Conservation (phyloP, 2,329 filamentous ascomycete species). For the Onygena corvina region DNA sequence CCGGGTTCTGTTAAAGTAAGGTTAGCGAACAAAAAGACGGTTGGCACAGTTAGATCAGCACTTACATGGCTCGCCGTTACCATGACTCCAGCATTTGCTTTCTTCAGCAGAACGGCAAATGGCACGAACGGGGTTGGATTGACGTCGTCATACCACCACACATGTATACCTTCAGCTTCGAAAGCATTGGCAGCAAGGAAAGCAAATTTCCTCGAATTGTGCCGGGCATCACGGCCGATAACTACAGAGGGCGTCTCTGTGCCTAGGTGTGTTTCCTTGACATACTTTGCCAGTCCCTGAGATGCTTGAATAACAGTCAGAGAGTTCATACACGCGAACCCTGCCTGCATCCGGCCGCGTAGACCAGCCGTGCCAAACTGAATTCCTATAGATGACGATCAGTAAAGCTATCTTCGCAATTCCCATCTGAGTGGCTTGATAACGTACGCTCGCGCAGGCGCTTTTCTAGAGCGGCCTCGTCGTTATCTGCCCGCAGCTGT, state of each 20-base stretch:
- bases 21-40: background rate
- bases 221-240: slow-evolving; percentile 51
- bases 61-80: slow-evolving; percentile 50
- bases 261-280: slow-evolving; percentile 37
- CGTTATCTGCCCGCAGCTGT: slow-evolving; percentile 36
- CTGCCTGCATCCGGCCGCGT: slow-evolving; percentile 53
- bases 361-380: slow-evolving; percentile 53
- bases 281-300: slow-evolving; percentile 51
- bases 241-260: slow-evolving; percentile 41
- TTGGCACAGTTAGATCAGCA: background rate
- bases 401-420: background rate
- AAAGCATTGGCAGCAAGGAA: slow-evolving; percentile 49
- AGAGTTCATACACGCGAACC: slow-evolving; percentile 50
- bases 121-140: slow-evolving; percentile 52
- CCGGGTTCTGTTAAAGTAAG: slow-evolving; percentile 39
- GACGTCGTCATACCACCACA: slow-evolving; percentile 46
- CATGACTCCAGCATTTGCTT: slow-evolving; percentile 51
- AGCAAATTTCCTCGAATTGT: slow-evolving; percentile 52
- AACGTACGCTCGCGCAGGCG: slow-evolving; percentile 40
- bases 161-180: slow-evolving; percentile 45
- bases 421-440: slow-evolving; percentile 1
- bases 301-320: slow-evolving; percentile 52
- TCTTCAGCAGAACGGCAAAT: slow-evolving; percentile 44
- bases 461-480: slow-evolving; percentile 40
- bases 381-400: slow-evolving; percentile 31